These are phyloP conservation scores for Trichophyton benhamiae DNA, from an alignment of 2,329 filamentous ascomycete genomes.

Conservation along the genomic window DNA sequence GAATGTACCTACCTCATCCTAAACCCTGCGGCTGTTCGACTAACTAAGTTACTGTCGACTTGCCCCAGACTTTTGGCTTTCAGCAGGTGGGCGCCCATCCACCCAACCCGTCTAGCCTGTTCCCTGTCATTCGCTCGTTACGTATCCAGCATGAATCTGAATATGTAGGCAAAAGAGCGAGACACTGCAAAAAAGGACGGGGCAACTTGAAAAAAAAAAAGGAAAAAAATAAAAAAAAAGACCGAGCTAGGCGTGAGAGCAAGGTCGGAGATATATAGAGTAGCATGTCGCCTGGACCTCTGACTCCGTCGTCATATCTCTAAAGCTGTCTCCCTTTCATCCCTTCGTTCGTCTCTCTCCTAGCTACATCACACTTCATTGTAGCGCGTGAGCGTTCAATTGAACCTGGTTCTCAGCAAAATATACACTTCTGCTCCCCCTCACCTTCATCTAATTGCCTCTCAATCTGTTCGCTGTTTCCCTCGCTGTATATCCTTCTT, in stretches of 20 bases:
- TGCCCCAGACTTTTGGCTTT: constrained; percentile 3
- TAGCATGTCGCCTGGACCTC: background rate
- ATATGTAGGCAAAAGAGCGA: background rate
- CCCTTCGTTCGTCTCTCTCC: background rate
- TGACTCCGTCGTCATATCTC: background rate
- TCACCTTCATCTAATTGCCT: background rate
- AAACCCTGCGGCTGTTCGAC: constrained; percentile 1
- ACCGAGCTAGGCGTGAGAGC: constrained; percentile 2
- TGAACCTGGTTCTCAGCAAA: background rate
- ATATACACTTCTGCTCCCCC: background rate
- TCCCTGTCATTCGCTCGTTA: constrained; percentile 2
- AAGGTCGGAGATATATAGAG: background rate
- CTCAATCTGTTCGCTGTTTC: background rate
- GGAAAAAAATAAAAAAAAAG: background rate
- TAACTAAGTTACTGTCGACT: background rate
- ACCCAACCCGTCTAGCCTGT: background rate
- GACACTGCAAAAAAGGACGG: background rate
- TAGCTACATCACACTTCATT: background rate
- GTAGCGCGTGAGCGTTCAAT: background rate
- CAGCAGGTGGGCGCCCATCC: background rate
- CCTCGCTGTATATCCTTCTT: background rate
- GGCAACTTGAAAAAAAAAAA: background rate
- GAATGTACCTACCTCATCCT: background rate
- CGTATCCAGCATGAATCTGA: background rate
- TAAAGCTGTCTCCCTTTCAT: background rate